These are phyloP conservation scores for Candida namnaoensis DNA, from an alignment of 805 yeast genomes.

Conservation along the genomic window DNA sequence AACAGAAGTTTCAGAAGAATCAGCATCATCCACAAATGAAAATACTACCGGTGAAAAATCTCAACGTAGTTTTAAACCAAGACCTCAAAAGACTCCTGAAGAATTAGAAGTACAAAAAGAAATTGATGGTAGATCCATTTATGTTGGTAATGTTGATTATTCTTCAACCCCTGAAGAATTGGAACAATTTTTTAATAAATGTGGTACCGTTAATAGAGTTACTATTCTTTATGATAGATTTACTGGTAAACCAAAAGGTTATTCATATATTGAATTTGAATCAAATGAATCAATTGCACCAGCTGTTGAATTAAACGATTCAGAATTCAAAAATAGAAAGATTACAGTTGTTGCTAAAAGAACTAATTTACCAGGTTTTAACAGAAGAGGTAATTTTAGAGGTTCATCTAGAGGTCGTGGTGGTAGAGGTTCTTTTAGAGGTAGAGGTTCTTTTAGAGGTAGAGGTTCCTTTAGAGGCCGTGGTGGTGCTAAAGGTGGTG, in stretches of 20 bases:
- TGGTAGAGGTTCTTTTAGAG: constrained; percentile 6
- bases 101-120: constrained; percentile 28
- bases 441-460: constrained; percentile 4
- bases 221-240: constrained; percentile 39
- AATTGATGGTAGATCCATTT: constrained; percentile 43
- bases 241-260: constrained; percentile 45
- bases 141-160: constrained; percentile 42
- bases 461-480: constrained; percentile 3
- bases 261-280: constrained; percentile 56
- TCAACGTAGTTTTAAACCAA: background rate
- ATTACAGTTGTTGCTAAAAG: constrained; percentile 41
- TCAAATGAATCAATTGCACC: constrained; percentile 28
- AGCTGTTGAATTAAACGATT: constrained; percentile 38
- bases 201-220: constrained; percentile 41
- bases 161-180: constrained; percentile 41
- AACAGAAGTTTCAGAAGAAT: background rate
- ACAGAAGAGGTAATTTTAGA: constrained; percentile 13
- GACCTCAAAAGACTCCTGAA: constrained; percentile 16
- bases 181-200: constrained; percentile 34
- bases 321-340: constrained; percentile 35
- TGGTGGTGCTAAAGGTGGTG: constrained; percentile 1
- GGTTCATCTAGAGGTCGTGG: constrained; percentile 3
- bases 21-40: background rate
- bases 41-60: background rate
- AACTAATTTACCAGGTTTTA: constrained; percentile 44